Base-by-base conservation (phyloP, 2,329 filamentous ascomycete species). In the Colletotrichum paranaense region DNA sequence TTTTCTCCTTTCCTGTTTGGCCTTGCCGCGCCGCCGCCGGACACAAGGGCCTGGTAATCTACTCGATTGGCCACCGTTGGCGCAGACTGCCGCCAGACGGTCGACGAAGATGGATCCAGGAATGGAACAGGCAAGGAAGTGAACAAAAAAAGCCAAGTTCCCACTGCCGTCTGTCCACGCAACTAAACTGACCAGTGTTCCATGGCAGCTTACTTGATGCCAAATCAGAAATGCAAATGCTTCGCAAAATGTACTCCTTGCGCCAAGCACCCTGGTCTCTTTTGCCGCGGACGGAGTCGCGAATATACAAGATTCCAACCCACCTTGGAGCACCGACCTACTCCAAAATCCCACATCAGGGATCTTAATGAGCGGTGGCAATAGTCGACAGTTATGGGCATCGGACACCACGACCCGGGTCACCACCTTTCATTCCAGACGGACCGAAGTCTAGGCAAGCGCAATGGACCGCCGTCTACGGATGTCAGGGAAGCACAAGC, bases 1-100 rank as follows among this genome's bases (percentile, higher is more conserved):
- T 14, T 26, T 49, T 3, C 7, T 49, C 42, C 42, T 30, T 30
- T 46, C 53, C 52, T 26, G 3, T 30, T 57, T 46, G n/a, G 24
- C 55, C 65, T 71, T 73, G 60, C 67, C 71, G 71, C 71, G 60
- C 49, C 28, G 70, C 60, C 16, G 42, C 59, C 55, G 52, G 59
- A 62, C 35, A 62, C 56, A 60, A 56, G 56, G 67, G 60, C 24
- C 60, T 62, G 67, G 55, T 30, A 28, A 26, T 38, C 46, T 53
- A 22, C 67, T 71, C 71, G 46, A 73, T 66, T 73, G 71, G 71
- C 62, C 56, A 38, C 67, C 56, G 62, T 60, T 73, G 70, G 49
- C 70, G 70, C 70, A 65, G 32, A 66, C 62, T 70, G 49, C 70
- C 70, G 70, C 60, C 67, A 22, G 35, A 46, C 19, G 7, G 53